A percentile compares a stretch with the other conserved stretches of the same genome.
These are phyloP conservation scores for Penicillium coffeae DNA, from an alignment of 495 filamentous ascomycete genomes.

Conservation along the genomic window DNA sequence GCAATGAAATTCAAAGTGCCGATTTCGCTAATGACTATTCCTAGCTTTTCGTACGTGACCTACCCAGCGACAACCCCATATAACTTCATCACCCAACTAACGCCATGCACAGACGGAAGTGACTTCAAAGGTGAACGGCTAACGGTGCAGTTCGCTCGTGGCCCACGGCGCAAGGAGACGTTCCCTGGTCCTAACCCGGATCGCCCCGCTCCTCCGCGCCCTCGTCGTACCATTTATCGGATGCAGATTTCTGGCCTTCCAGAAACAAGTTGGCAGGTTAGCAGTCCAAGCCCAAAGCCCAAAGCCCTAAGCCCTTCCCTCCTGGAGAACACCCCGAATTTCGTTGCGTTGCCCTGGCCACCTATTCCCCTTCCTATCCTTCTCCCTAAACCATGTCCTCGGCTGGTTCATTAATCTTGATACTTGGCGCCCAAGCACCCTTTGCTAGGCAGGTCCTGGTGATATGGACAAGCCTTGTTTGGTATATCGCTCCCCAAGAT, in stretches of 20 bases:
- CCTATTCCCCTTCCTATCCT: constrained; percentile 7
- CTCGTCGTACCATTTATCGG: constrained; percentile 87
- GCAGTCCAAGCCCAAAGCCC: constrained; percentile 63
- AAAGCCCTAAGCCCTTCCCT: constrained; percentile 45
- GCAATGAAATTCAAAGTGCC: not conserved
- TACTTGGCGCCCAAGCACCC: constrained; percentile 12
- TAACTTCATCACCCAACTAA: constrained; percentile 5
- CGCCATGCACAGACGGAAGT: constrained; percentile 69
- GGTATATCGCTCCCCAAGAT: not conserved
- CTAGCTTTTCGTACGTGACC: constrained; percentile 52
- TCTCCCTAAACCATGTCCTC: constrained; percentile 14
- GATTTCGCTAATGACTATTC: constrained; percentile 1
- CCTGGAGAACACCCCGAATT: constrained; percentile 30
- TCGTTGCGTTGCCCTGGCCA: constrained; percentile 13
- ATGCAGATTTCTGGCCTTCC: constrained; percentile 98
- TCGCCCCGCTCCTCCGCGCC: constrained; percentile 74
- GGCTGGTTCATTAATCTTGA: constrained; percentile 7
- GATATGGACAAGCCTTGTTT: constrained; percentile 3
- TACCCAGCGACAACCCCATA: not conserved
- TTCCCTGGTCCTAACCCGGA: constrained; percentile 59
- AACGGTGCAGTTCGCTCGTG: constrained; percentile 96
- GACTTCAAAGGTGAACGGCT: constrained; percentile 96
- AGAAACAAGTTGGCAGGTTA: constrained; percentile 99
- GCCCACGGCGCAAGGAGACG: constrained; percentile 80
- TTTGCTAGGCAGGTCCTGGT: constrained; percentile 4